A percentile compares a stretch with the other conserved stretches of the same genome.
phyloP scores from a whole-genome alignment of 169 alveolate genomes.

The Amoebophrya sp. region DNA sequence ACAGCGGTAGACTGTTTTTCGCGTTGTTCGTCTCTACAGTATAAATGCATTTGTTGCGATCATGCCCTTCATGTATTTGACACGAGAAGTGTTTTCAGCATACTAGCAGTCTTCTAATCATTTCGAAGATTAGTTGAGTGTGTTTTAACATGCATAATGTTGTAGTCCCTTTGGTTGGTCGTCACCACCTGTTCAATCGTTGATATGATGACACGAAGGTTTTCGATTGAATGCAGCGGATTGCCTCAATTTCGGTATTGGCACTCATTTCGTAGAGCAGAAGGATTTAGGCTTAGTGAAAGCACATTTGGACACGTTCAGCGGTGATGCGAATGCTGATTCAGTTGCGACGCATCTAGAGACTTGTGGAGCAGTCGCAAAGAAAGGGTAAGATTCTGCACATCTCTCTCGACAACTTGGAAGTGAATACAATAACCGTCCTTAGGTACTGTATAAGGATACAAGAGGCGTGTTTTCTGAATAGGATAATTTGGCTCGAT shows the following conservation, averaged over 20 bases:
- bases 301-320: background rate
- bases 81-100: background rate
- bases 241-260: background rate
- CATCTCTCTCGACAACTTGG: too few relatives aligned
- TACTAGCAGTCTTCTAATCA: background rate
- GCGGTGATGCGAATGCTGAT: background rate
- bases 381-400: background rate
- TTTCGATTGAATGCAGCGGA: background rate
- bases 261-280: slow-evolving; percentile 11
- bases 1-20: background rate
- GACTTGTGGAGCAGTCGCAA: background rate
- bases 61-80: background rate
- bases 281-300: background rate
- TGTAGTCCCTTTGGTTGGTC: background rate
- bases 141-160: too few relatives aligned
- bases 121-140: background rate
- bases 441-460: background rate
- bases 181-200: background rate
- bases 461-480: background rate
- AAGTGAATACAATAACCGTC: too few relatives aligned
- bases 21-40: background rate
- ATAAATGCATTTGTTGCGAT: background rate
- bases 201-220: background rate
- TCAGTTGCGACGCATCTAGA: background rate
- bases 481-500: too few relatives aligned